Conservation (phyloP, 257 asterid species). For the Solanum pimpinellifolium region DNA sequence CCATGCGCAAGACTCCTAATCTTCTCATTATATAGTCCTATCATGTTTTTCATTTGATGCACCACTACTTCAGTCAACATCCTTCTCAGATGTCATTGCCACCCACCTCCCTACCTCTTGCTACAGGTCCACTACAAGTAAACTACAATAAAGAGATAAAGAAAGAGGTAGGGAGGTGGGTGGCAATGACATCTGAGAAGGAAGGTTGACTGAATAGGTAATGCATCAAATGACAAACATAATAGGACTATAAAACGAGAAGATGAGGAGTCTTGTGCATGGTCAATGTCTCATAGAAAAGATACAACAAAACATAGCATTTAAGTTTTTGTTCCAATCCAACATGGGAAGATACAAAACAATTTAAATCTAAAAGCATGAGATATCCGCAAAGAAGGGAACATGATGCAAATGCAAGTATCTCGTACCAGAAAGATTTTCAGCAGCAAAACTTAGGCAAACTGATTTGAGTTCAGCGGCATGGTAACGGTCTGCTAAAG, state of each 20-base stretch:
- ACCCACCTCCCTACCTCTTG: neutral
- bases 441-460: conserved; percentile 89
- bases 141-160: neutral
- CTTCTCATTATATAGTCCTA: neutral
- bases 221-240: neutral
- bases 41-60: neutral
- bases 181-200: neutral
- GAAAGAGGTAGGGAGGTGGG: neutral
- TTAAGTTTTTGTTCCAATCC: neutral
- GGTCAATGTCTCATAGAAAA: neutral
- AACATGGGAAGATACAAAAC: neutral
- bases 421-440: conserved; percentile 77
- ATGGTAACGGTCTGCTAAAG: conserved; percentile 63
- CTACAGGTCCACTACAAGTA: neutral
- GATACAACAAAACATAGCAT: neutral
- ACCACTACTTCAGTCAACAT: neutral
- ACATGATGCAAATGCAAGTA: neutral
- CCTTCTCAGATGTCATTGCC: neutral
- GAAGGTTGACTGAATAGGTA: neutral
- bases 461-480: conserved; percentile 78
- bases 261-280: neutral
- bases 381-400: neutral
- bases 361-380: neutral
- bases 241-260: neutral
- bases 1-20: neutral